Base-by-base conservation (phyloP, 2,329 filamentous ascomycete species). In the Scedosporium dehoogii region DNA sequence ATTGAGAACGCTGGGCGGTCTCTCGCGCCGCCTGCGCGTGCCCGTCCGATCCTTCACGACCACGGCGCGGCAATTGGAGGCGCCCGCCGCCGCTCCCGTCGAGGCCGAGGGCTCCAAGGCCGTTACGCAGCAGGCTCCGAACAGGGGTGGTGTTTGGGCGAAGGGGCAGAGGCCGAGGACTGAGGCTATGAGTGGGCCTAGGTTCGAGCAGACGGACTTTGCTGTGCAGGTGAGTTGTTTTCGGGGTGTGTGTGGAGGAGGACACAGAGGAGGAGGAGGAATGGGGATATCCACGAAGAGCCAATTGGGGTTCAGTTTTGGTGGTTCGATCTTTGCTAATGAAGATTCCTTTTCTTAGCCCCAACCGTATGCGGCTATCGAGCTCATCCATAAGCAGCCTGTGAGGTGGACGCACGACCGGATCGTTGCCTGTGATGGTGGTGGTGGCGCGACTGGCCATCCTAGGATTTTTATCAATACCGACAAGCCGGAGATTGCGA, bases 151-250 rank as follows among this genome's bases (percentile, higher is more conserved):
- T 5, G 83, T 91, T 64, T 99, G 94, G 94, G 91, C 91, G 65
- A 79, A 85, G 71, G 96, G 86, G 78, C 94, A 99, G 82, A 85
- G 85, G 75, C 86, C 91, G 46, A 83, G 93, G 70, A 83, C 85
- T 61, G 77, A 86, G 75, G 94, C 92, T 61, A 99, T 99, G 93
- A 86, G 86, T 51, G 94, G 94, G 51, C 94, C 94, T 67, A 83
- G 93, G 69, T 99, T 99, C 72, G 94, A 99, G 81, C 93, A 97
- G 85, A 97, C 91, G 41, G 91, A 96, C 71, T 93, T 97, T 78
- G 85, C 88, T 69, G 78, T 88, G 68, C 94, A 99, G 90, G 93
- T 97, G 80, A 68, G 85, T 63, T 44, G 12, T 6, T 6, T 14
- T 23, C 18, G 55, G 6, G 58, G 21, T n/a, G n/a, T n/a, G 42